Conservation (phyloP, 2,329 filamentous ascomycete genomes). For the Mariannaea sp. region DNA sequence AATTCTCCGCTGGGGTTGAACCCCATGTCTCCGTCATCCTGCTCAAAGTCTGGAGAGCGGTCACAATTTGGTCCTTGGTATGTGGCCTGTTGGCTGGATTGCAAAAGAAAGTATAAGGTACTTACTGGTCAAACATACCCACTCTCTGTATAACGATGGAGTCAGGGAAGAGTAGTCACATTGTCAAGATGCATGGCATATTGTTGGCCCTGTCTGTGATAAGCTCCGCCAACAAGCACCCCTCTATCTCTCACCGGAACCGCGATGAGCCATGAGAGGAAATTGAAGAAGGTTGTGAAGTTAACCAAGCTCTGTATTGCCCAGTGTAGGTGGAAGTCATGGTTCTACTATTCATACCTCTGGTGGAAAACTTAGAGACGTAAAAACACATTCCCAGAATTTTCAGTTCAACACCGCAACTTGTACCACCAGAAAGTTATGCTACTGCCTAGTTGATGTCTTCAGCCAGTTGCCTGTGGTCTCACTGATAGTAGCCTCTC, state of each 20-base stretch:
- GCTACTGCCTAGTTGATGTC: too few relatives aligned
- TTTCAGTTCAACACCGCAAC: too few relatives aligned
- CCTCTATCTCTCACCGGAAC: constrained; percentile 18
- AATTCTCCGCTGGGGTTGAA: constrained; percentile 23
- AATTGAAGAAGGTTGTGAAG: constrained; percentile 24
- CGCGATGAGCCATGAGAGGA: constrained; percentile 22
- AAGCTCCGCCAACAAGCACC: constrained; percentile 24
- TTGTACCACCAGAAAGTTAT: too few relatives aligned
- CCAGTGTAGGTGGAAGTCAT: too few relatives aligned
- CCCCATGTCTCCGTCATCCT: constrained; percentile 29
- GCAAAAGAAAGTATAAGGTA: background rate
- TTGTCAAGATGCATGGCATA: constrained; percentile 23
- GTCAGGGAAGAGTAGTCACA: constrained; percentile 34
- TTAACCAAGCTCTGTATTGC: too few relatives aligned
- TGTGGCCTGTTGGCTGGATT: background rate
- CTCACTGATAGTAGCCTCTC: too few relatives aligned
- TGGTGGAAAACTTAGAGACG: too few relatives aligned
- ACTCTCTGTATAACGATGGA: constrained; percentile 37
- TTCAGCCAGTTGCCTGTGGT: too few relatives aligned
- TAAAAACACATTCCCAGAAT: too few relatives aligned
- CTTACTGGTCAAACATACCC: constrained; percentile 30
- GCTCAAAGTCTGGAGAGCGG: constrained; percentile 16
- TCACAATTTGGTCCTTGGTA: background rate
- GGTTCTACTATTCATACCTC: too few relatives aligned
- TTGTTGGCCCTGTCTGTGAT: constrained; percentile 26